Conservation (phyloP, 768 basidiomycete genomes). For the Rubroboletus satanas region DNA sequence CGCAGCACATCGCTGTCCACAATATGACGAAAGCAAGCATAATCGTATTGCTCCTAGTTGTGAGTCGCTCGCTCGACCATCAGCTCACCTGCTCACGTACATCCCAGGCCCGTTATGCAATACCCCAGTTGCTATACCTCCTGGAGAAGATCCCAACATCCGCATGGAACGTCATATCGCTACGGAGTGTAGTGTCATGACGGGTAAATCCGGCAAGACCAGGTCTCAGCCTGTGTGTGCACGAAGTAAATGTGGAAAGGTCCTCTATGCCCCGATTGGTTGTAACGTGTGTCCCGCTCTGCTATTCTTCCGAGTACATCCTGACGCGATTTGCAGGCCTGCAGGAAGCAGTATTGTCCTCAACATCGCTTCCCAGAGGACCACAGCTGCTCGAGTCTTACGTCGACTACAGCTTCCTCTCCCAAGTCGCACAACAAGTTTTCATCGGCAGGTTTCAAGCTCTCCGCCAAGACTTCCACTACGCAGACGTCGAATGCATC, state of each 20-base stretch:
- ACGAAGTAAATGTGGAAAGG: slow-evolving; percentile 62
- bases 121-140: slow-evolving; percentile 68
- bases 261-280: slow-evolving; percentile 66
- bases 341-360: slow-evolving; percentile 69
- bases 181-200: slow-evolving; percentile 64
- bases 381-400: slow-evolving; percentile 49
- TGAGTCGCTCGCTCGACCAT: slow-evolving; percentile 31
- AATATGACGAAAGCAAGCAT: slow-evolving; percentile 67
- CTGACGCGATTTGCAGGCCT: slow-evolving; percentile 46
- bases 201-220: slow-evolving; percentile 49
- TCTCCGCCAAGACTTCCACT: not conserved
- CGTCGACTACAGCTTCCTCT: slow-evolving; percentile 10
- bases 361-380: slow-evolving; percentile 75
- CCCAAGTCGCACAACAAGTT: slow-evolving; percentile 8
- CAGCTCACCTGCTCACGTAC: slow-evolving; percentile 1
- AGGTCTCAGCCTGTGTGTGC: slow-evolving; percentile 57
- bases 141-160: slow-evolving; percentile 74
- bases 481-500: slow-evolving; percentile 6
- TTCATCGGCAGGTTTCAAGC: slow-evolving; percentile 5
- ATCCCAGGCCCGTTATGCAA: slow-evolving; percentile 70
- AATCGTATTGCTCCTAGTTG: slow-evolving; percentile 78
- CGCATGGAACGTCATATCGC: slow-evolving; percentile 76
- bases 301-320: not conserved
- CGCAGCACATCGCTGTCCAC: slow-evolving; percentile 58
- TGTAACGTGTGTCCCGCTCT: slow-evolving; percentile 57